Conservation (phyloP, 2,329 filamentous ascomycete species). For the Cercospora citrullina region DNA sequence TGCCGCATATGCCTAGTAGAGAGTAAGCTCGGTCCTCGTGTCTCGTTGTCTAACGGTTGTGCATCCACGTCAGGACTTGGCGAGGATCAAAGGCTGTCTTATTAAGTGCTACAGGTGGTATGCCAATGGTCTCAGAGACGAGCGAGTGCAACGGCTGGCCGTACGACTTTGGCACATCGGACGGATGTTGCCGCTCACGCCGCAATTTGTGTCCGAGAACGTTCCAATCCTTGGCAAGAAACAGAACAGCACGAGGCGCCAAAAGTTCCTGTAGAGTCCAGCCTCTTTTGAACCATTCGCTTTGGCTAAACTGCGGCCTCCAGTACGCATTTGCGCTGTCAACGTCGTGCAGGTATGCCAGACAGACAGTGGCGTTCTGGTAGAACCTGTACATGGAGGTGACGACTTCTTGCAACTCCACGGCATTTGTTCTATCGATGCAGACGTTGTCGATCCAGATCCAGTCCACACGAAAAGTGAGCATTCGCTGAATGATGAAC, state of each 20-base stretch:
- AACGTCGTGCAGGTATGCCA: background rate
- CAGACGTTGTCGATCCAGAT: background rate
- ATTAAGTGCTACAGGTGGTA: background rate
- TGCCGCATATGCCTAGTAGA: background rate
- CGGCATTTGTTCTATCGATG: background rate
- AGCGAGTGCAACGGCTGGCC: background rate
- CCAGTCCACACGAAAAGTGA: background rate
- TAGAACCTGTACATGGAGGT: background rate
- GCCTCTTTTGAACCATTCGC: background rate
- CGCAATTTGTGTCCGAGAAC: background rate
- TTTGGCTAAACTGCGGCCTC: background rate
- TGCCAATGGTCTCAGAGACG: background rate
- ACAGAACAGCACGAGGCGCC: background rate
- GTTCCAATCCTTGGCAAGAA: background rate
- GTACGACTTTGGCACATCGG: background rate
- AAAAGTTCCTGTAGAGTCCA: background rate
- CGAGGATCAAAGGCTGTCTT: background rate
- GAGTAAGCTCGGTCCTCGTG: background rate
- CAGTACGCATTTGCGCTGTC: background rate
- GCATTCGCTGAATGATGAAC: background rate
- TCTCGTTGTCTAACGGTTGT: background rate
- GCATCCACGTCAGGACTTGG: background rate
- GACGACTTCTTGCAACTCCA: background rate
- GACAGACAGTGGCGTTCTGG: background rate
- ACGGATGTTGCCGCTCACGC: background rate